These are phyloP conservation scores for Cyclanthera cordifolia DNA, from an alignment of 306 rosid species.

Conservation along the genomic window DNA sequence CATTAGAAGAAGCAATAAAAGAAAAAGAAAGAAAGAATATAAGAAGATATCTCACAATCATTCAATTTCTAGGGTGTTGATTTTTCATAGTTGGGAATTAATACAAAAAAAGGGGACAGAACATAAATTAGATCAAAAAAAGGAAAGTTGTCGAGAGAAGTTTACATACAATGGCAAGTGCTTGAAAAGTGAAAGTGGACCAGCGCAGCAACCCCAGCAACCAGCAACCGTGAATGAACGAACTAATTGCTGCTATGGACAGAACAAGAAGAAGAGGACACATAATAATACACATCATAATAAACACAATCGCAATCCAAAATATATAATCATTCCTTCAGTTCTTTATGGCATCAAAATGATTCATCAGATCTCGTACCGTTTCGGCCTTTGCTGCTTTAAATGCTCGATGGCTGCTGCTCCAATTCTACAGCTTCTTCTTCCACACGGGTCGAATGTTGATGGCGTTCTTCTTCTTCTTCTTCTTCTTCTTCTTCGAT, in stretches of 20 bases:
- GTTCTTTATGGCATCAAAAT: conserved; percentile 7
- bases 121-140: conserved; percentile 9
- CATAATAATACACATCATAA: not conserved
- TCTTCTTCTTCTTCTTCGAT: conserved; percentile 42
- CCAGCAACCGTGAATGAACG: conserved; percentile 6
- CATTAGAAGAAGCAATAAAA: not conserved
- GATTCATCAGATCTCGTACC: conserved; percentile 32
- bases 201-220: not conserved
- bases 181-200: too few relatives aligned
- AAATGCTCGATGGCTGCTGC: conserved; percentile 31
- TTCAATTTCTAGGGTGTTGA: not conserved
- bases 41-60: not conserved
- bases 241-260: conserved; percentile 14
- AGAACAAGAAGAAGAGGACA: not conserved
- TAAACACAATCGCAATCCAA: conserved; percentile 9
- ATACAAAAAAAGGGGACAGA: not conserved
- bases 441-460: conserved; percentile 19
- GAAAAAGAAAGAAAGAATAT: not conserved
- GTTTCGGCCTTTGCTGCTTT: conserved; percentile 1
- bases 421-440: conserved; percentile 31
- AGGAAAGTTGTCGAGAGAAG: too few relatives aligned
- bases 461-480: conserved; percentile 52
- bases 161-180: too few relatives aligned
- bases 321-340: conserved; percentile 1
- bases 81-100: not conserved